These are phyloP conservation scores for Suillus plorans DNA, from an alignment of 768 basidiomycete species.

Conservation along the genomic window DNA sequence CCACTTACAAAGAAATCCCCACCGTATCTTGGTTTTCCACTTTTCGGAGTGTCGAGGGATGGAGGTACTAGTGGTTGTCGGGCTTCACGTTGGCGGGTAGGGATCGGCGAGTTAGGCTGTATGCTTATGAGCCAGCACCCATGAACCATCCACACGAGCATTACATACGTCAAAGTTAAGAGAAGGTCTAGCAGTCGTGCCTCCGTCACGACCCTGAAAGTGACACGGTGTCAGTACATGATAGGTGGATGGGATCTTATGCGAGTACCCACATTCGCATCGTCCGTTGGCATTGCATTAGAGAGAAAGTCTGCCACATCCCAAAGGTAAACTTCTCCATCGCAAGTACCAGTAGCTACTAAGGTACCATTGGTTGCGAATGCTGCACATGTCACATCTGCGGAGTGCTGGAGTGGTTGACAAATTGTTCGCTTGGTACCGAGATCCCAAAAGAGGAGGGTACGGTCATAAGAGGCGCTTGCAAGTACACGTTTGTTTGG, in stretches of 20 bases:
- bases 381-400: not conserved
- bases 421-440: conserved; percentile 4
- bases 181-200: not conserved
- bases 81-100: not conserved
- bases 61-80: not conserved
- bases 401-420: conserved; percentile 6
- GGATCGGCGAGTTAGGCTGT: not conserved
- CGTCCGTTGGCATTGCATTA: not conserved
- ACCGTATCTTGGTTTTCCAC: not conserved
- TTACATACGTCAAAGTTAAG: not conserved
- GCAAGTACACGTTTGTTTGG: conserved; percentile 16
- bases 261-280: not conserved
- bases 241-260: not conserved
- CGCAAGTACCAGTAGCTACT: not conserved
- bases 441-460: conserved; percentile 12
- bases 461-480: conserved; percentile 14
- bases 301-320: not conserved
- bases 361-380: not conserved
- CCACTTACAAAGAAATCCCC: not conserved
- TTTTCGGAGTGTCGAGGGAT: not conserved
- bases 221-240: not conserved
- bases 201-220: not conserved
- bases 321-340: not conserved
- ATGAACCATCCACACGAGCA: not conserved
- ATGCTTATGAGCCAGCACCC: not conserved